A percentile compares a stretch with the other conserved stretches of the same genome.
phyloP scores from a whole-genome alignment of 495 filamentous ascomycete species.

The Oidiodendron maius region DNA sequence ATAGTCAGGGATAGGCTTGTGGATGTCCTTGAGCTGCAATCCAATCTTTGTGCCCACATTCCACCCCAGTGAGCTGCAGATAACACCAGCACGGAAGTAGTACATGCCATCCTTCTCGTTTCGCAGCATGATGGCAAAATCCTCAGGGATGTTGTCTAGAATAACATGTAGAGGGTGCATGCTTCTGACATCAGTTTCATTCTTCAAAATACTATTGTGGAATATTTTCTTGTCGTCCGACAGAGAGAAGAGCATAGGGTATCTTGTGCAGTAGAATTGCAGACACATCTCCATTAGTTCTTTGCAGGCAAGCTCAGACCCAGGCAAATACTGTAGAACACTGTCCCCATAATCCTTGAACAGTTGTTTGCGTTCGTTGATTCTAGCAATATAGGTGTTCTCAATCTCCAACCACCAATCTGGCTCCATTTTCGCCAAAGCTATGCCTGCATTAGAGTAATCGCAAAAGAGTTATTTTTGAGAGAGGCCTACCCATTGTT shows the following conservation, averaged over 20 bases:
- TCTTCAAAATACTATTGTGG: conserved; percentile 65
- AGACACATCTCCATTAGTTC: conserved; percentile 88
- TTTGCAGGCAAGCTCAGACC: conserved; percentile 75
- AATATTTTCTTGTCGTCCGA: conserved; percentile 53
- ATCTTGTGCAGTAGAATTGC: conserved; percentile 72
- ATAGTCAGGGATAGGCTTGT: conserved; percentile 76
- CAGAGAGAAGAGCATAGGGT: conserved; percentile 73
- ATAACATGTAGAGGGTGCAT: conserved; percentile 68
- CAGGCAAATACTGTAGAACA: conserved; percentile 67
- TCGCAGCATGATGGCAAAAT: conserved; percentile 76
- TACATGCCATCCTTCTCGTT: conserved; percentile 69
- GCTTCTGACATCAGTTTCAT: conserved; percentile 52
- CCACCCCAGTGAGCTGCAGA: conserved; percentile 81
- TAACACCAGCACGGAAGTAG: conserved; percentile 68
- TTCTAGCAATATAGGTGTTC: conserved; percentile 61
- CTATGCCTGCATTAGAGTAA: conserved; percentile 34
- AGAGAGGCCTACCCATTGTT: conserved; percentile 75
- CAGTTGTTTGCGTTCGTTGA: conserved; percentile 67
- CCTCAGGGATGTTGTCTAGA: conserved; percentile 80
- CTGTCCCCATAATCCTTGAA: conserved; percentile 55
- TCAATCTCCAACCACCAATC: conserved; percentile 94
- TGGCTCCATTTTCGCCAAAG: conserved; percentile 71
- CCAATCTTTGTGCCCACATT: conserved; percentile 72
- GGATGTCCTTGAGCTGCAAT: conserved; percentile 65
- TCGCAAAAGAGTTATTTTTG: background rate